Percentiles rank a stretch among this genome's conserved stretches.
phyloP scores from a whole-genome alignment of 352 stramenopile species.

The Pythium insidiosum region DNA sequence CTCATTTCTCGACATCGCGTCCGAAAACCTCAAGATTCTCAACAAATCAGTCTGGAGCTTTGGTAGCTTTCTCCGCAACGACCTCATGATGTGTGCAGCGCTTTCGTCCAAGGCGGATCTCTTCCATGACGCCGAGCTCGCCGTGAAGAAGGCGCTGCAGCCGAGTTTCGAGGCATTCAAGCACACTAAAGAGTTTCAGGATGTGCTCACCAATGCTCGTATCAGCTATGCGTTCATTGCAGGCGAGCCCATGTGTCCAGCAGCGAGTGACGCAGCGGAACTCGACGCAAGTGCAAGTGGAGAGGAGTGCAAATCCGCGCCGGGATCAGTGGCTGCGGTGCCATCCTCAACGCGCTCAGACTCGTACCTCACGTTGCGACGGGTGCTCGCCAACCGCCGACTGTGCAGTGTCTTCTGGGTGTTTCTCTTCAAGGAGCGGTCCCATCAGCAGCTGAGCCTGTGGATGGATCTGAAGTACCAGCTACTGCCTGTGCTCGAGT shows the following conservation, averaged over 20 bases:
- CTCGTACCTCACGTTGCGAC: slow-evolving; percentile 62
- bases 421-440: slow-evolving; percentile 80
- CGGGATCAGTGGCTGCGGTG: too few species aligned
- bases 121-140: slow-evolving; percentile 67
- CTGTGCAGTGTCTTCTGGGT: slow-evolving; percentile 85
- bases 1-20: slow-evolving; percentile 75
- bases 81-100: slow-evolving; percentile 68
- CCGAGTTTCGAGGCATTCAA: slow-evolving; percentile 64
- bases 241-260: slow-evolving; percentile 7
- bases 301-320: too few species aligned
- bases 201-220: slow-evolving; percentile 43
- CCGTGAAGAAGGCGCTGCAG: slow-evolving; percentile 60
- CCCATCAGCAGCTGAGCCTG: slow-evolving; percentile 69
- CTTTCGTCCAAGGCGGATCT: slow-evolving; percentile 68
- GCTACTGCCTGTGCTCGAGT: slow-evolving; percentile 48
- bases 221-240: slow-evolving; percentile 40
- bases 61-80: slow-evolving; percentile 59
- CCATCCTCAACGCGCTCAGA: slow-evolving; percentile 11
- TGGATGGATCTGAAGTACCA: slow-evolving; percentile 82
- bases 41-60: slow-evolving; percentile 82
- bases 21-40: slow-evolving; percentile 62
- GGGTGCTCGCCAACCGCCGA: slow-evolving; percentile 62
- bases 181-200: slow-evolving; percentile 39
- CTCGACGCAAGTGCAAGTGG: slow-evolving; percentile 1
- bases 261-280: slow-evolving; percentile 10